A percentile compares a stretch with the other conserved stretches of the same genome.
Conservation (phyloP, 1,284 basidiomycete species). For the Coniophora puteana region DNA sequence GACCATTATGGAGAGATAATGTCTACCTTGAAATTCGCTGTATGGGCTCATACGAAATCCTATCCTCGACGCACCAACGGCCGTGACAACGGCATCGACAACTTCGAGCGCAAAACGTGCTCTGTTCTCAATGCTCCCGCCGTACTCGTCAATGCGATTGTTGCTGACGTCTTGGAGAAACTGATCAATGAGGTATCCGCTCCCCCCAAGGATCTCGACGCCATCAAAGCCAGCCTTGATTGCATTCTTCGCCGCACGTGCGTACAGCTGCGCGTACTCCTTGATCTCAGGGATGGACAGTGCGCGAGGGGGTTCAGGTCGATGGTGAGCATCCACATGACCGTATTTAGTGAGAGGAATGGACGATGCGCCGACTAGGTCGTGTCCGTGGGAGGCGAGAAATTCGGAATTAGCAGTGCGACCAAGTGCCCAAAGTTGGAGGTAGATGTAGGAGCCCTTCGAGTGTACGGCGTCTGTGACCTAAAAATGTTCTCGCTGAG, state of each 20-base stretch:
- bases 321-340: slow-evolving; percentile 9
- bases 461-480: slow-evolving; percentile 34
- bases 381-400: slow-evolving; percentile 17
- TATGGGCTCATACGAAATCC: slow-evolving; percentile 56
- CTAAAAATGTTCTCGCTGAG: slow-evolving; percentile 8
- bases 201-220: slow-evolving; percentile 41
- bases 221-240: slow-evolving; percentile 65
- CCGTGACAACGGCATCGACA: slow-evolving; percentile 32
- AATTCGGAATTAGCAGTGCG: slow-evolving; percentile 23
- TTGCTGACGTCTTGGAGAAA: slow-evolving; percentile 42
- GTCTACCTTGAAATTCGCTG: slow-evolving; percentile 33
- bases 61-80: slow-evolving; percentile 36
- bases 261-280: slow-evolving; percentile 30
- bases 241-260: slow-evolving; percentile 49
- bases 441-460: slow-evolving; percentile 31
- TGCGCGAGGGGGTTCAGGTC: slow-evolving; percentile 24
- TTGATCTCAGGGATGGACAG: too few relatives aligned
- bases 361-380: slow-evolving; percentile 35
- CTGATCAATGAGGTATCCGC: slow-evolving; percentile 45
- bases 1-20: neutral
- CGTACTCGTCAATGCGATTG: slow-evolving; percentile 46
- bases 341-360: slow-evolving; percentile 30
- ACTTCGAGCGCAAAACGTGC: slow-evolving; percentile 39
- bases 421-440: slow-evolving; percentile 38
- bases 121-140: slow-evolving; percentile 44